Conservation (phyloP, 2,329 filamentous ascomycete genomes). For the Microcyclosporella mali region DNA sequence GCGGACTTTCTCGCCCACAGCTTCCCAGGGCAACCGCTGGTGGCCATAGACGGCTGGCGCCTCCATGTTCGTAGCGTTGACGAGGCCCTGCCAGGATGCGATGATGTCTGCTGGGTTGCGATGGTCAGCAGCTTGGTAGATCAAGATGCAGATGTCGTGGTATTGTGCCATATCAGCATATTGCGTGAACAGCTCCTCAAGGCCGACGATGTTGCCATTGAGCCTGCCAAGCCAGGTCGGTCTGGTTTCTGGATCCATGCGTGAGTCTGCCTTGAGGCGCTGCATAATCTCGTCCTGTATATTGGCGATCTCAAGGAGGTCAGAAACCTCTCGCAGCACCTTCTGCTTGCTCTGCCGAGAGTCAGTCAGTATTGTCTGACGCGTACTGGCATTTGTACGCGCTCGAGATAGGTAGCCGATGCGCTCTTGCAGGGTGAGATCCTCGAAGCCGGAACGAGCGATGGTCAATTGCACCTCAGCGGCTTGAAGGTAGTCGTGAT, state of each 20-base stretch:
- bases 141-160: conserved; percentile 86
- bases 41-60: conserved; percentile 39
- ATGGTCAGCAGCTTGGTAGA: conserved; percentile 88
- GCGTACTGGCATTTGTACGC: conserved; percentile 84
- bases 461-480: conserved; percentile 79
- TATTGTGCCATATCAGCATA: conserved; percentile 89
- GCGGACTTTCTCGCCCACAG: conserved; percentile 56
- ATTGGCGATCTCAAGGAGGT: conserved; percentile 84
- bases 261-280: conserved; percentile 64
- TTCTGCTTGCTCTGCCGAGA: conserved; percentile 63
- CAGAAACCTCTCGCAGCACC: conserved; percentile 75
- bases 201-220: conserved; percentile 68
- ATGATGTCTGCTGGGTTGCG: conserved; percentile 79
- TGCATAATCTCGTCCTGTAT: conserved; percentile 90
- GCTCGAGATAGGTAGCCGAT: conserved; percentile 87
- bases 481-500: conserved; percentile 76
- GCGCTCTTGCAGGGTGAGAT: conserved; percentile 70
- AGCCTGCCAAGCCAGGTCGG: conserved; percentile 48
- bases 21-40: conserved; percentile 54
- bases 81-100: conserved; percentile 75
- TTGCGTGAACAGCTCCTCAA: conserved; percentile 86
- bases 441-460: conserved; percentile 69
- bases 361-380: conserved; percentile 64
- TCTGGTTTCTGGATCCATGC: conserved; percentile 60
- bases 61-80: conserved; percentile 57